These are phyloP conservation scores for Mucor indicus DNA, from an alignment of 371 early-diverging fungal genomes.

Conservation along the genomic window DNA sequence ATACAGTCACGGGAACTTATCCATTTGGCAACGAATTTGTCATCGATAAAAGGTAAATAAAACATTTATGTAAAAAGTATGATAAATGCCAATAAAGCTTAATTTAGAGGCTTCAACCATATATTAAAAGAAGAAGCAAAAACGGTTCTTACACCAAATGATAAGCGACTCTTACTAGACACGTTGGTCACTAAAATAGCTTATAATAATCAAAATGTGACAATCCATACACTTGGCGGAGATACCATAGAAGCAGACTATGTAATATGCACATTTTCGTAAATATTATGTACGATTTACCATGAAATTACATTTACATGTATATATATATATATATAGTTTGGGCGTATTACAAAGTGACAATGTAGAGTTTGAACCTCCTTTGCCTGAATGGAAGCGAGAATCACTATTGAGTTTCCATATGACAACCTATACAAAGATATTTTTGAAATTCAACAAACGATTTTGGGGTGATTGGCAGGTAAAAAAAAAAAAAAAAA, in stretches of 20 bases:
- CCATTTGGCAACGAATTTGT: constrained; percentile 46
- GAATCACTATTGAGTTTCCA: constrained; percentile 43
- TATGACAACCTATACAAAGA: constrained; percentile 50
- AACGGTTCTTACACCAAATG: constrained; percentile 17
- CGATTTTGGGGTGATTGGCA: constrained; percentile 49
- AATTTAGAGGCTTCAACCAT: constrained; percentile 38
- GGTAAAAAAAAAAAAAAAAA: no score
- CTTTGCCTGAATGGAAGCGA: constrained; percentile 47
- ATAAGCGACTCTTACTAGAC: constrained; percentile 29
- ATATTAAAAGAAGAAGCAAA: constrained; percentile 31
- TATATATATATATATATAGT: constrained; percentile 12
- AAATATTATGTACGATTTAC: constrained; percentile 1
- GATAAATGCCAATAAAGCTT: not conserved
- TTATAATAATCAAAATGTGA: constrained; percentile 29
- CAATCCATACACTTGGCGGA: constrained; percentile 24
- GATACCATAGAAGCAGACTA: constrained; percentile 35
- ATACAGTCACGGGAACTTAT: constrained; percentile 28
- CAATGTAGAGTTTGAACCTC: constrained; percentile 28
- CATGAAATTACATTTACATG: not conserved
- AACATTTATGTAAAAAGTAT: not conserved
- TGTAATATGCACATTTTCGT: constrained; percentile 51
- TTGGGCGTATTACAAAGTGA: constrained; percentile 44
- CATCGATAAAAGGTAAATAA: constrained; percentile 30
- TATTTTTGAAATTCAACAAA: constrained; percentile 35
- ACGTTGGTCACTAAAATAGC: constrained; percentile 30